phyloP scores from a whole-genome alignment of 2,329 filamentous ascomycete species.

The Trichoderma arundinaceum region DNA sequence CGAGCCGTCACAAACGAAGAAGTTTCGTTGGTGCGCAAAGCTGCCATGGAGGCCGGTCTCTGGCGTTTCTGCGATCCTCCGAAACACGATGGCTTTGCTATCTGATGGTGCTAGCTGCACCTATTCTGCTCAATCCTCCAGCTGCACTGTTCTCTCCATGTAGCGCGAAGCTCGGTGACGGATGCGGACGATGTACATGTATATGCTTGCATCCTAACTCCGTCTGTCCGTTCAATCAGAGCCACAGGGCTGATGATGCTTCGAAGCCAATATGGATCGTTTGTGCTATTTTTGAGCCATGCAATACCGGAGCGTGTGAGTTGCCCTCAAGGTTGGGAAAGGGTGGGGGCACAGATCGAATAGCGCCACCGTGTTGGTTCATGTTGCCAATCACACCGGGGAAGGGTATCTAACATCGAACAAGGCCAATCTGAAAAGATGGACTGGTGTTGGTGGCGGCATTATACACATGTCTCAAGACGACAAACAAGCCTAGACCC shows the following conservation, averaged over 20 bases:
- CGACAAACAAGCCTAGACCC: not conserved
- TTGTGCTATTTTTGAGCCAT: conserved; percentile 6
- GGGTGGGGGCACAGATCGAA: conserved; percentile 35
- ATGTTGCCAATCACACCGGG: not conserved
- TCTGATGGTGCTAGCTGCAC: conserved; percentile 42
- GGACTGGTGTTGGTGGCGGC: conserved; percentile 19
- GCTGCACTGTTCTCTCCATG: not conserved
- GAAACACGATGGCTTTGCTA: conserved; percentile 57
- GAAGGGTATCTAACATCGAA: not conserved
- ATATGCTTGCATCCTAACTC: not conserved
- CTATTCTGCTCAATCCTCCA: not conserved
- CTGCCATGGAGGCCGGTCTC: conserved; percentile 72
- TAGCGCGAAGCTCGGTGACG: not conserved
- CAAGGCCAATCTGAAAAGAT: not conserved
- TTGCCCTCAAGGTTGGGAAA: not conserved
- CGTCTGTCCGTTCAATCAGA: not conserved
- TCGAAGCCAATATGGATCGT: not conserved
- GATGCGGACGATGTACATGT: not conserved
- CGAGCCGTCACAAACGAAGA: conserved; percentile 64
- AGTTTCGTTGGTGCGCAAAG: conserved; percentile 67
- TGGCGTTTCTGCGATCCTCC: conserved; percentile 78
- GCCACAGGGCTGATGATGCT: not conserved
- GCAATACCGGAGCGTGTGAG: not conserved
- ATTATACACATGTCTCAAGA: not conserved
- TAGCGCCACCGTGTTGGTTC: conserved; percentile 25